A percentile compares a stretch with the other conserved stretches of the same genome.
phyloP scores from a whole-genome alignment of 495 filamentous ascomycete species.

The Trichocladium uniseriatum region DNA sequence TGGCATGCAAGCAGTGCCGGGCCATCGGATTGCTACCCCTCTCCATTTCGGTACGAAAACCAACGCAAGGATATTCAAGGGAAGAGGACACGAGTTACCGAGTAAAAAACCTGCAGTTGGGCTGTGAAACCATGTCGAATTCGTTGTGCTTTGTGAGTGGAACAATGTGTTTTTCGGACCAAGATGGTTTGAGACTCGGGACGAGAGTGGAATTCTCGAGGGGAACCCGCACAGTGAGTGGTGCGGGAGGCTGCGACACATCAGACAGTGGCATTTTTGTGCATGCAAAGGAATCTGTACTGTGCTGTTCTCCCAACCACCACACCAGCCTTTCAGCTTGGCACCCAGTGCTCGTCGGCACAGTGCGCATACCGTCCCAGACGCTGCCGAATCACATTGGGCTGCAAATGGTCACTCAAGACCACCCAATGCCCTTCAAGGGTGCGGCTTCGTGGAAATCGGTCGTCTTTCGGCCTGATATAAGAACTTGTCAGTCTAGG shows the following conservation, averaged over 20 bases:
- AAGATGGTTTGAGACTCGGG: background rate
- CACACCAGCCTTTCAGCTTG: background rate
- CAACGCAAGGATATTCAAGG: background rate
- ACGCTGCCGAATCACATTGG: slow-evolving; percentile 4
- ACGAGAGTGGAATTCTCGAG: background rate
- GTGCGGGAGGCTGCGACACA: background rate
- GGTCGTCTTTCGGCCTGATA: background rate
- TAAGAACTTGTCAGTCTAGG: background rate
- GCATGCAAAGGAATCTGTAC: background rate
- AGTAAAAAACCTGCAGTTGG: background rate
- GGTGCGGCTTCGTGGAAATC: background rate
- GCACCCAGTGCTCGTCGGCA: background rate
- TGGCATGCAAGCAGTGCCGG: too few species aligned
- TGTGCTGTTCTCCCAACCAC: background rate
- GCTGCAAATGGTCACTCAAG: slow-evolving; percentile 4
- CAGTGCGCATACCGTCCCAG: background rate
- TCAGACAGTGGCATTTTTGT: slow-evolving; percentile 5
- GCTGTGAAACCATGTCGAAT: background rate
- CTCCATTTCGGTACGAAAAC: background rate
- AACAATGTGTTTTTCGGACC: background rate
- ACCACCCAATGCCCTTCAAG: slow-evolving; percentile 4
- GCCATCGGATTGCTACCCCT: background rate
- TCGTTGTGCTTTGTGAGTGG: background rate
- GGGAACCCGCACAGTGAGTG: background rate
- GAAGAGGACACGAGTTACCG: background rate